Conservation (phyloP, 2,329 filamentous ascomycete species). For the Xylariaceae sp. region DNA sequence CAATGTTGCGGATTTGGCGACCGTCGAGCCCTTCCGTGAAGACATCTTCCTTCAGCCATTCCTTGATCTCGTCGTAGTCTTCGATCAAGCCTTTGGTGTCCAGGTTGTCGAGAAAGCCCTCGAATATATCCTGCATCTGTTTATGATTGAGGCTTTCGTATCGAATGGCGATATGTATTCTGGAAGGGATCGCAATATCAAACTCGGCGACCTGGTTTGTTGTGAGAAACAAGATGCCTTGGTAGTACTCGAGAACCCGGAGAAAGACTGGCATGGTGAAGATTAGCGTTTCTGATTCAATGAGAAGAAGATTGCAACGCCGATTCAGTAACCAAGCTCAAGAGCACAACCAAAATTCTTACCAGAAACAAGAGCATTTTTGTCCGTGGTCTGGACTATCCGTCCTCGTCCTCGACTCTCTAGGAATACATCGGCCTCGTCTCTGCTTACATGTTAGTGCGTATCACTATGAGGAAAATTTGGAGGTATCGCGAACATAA, state of each 20-base stretch:
- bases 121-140: slow-evolving; percentile 3
- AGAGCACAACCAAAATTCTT: slow-evolving; percentile 24
- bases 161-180: not conserved
- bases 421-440: slow-evolving; percentile 9
- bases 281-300: too few species aligned
- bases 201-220: slow-evolving; percentile 32
- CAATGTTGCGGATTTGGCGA: slow-evolving; percentile 1
- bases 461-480: not conserved
- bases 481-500: not conserved
- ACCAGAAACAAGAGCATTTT: slow-evolving; percentile 5
- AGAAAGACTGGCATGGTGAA: slow-evolving; percentile 14
- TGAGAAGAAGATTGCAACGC: slow-evolving; percentile 27
- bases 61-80: slow-evolving; percentile 1
- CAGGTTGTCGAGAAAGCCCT: not conserved
- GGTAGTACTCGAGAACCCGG: slow-evolving; percentile 31
- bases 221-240: slow-evolving; percentile 36
- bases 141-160: too few species aligned
- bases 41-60: slow-evolving; percentile 6
- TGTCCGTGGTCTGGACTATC: slow-evolving; percentile 6
- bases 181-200: not conserved
- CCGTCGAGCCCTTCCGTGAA: slow-evolving; percentile 2
- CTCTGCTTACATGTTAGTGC: not conserved
- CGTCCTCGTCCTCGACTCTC: slow-evolving; percentile 26
- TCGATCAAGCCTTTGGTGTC: not conserved
- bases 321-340: slow-evolving; percentile 14